Percentiles rank a stretch among this genome's conserved stretches.
Conservation (phyloP, 257 asterid genomes). For the Solanum piurae region DNA sequence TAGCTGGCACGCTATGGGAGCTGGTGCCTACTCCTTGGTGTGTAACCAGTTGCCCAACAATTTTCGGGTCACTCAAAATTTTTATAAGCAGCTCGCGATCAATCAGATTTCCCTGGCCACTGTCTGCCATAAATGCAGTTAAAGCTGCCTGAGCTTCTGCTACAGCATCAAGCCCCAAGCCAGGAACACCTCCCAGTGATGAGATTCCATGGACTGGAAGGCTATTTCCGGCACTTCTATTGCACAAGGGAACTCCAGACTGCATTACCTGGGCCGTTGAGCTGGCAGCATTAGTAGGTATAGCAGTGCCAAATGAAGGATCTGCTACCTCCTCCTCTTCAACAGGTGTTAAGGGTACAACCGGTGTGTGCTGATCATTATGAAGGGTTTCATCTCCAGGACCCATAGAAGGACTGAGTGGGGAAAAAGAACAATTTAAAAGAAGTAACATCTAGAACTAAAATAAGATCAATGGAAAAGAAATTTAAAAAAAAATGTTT, state of each 20-base stretch:
- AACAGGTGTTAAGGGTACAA: slow-evolving; percentile 69
- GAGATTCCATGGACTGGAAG: slow-evolving; percentile 5
- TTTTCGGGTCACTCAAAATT: slow-evolving; percentile 59
- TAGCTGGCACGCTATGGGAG: slow-evolving; percentile 12
- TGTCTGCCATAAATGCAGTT: slow-evolving; percentile 24
- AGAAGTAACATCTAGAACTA: not conserved
- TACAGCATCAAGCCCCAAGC: slow-evolving; percentile 33
- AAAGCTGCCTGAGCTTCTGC: slow-evolving; percentile 59
- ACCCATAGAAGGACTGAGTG: slow-evolving; percentile 48
- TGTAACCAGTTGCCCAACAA: slow-evolving; percentile 54
- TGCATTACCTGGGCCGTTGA: slow-evolving; percentile 18
- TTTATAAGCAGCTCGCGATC: slow-evolving; percentile 57
- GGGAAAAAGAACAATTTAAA: not conserved
- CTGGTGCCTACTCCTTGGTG: slow-evolving; percentile 21
- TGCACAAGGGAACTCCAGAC: slow-evolving; percentile 21
- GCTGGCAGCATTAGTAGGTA: slow-evolving; percentile 4
- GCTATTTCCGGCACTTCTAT: not conserved
- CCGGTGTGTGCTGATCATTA: slow-evolving; percentile 24
- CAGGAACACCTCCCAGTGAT: slow-evolving; percentile 6
- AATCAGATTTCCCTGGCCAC: slow-evolving; percentile 39
- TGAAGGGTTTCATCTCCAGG: slow-evolving; percentile 18
- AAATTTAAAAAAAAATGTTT: not conserved
- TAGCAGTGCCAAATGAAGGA: slow-evolving; percentile 8
- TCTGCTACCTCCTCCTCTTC: slow-evolving; percentile 79
- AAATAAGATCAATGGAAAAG: not conserved